These are phyloP conservation scores for Cryptococcus floricola DNA, from an alignment of 1,284 basidiomycete species.

Conservation along the genomic window DNA sequence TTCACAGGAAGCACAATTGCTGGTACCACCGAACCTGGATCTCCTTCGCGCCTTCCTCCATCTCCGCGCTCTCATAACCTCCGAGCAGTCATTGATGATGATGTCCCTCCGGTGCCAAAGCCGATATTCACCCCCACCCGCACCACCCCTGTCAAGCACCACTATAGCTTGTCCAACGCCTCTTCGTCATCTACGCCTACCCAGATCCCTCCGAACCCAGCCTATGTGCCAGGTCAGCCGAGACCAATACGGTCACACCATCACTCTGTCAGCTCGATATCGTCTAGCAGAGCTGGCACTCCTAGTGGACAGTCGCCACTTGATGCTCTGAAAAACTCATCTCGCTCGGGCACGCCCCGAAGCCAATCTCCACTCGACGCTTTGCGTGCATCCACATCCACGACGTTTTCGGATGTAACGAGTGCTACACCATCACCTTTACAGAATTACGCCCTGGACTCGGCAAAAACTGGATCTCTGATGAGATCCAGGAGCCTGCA, in stretches of 20 bases:
- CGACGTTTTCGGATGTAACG: conserved; percentile 7
- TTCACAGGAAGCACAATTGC: conserved; percentile 6
- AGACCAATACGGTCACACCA: conserved; percentile 35
- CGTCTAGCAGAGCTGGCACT: conserved; percentile 24
- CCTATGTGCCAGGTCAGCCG: conserved; percentile 43
- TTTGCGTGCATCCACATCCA: conserved; percentile 1
- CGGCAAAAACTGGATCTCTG: conserved; percentile 7
- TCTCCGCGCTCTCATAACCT: conserved; percentile 33
- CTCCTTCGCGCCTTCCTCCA: conserved; percentile 24
- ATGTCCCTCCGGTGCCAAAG: conserved; percentile 14
- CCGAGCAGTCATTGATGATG: conserved; percentile 18
- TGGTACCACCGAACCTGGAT: conserved; percentile 9
- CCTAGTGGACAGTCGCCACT: conserved; percentile 16
- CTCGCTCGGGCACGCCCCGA: conserved; percentile 20
- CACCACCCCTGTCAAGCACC: conserved; percentile 31
- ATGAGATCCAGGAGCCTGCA: not conserved
- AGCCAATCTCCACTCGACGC: conserved; percentile 10
- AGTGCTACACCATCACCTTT: conserved; percentile 2
- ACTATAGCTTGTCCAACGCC: conserved; percentile 23
- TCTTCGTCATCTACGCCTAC: conserved; percentile 15
- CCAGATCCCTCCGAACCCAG: conserved; percentile 15
- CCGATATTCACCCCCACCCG: conserved; percentile 36
- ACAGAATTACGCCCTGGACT: conserved; percentile 3
- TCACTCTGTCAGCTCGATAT: conserved; percentile 24
- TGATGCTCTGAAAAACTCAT: conserved; percentile 10